phyloP scores from a whole-genome alignment of 352 stramenopile genomes.

The Globisporangium paddicum region DNA sequence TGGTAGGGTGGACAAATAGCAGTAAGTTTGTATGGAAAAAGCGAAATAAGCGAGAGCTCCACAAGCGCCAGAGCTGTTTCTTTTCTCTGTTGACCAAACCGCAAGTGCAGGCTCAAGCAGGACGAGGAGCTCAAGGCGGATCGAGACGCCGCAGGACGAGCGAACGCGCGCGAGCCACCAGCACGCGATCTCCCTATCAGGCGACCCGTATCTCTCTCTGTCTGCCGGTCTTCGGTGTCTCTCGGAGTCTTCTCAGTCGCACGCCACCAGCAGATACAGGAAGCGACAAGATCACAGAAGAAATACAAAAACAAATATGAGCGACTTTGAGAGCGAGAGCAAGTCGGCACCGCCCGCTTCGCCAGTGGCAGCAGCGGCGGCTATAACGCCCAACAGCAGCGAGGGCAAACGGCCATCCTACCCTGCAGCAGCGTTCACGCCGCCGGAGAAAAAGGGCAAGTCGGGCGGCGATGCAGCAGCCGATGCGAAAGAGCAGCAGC shows the following conservation, averaged over 20 bases:
- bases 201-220: neutral
- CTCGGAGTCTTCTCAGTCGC: too few relatives aligned
- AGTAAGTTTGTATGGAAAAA: neutral
- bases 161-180: too few relatives aligned
- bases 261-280: neutral
- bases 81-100: slow-evolving; percentile 7
- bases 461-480: slow-evolving; percentile 2
- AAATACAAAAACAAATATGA: slow-evolving; percentile 10
- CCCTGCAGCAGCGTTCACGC: slow-evolving; percentile 10
- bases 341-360: too few relatives aligned
- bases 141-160: neutral
- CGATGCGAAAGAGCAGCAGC: slow-evolving; percentile 2
- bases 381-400: neutral
- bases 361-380: neutral
- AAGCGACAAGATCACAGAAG: neutral
- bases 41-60: too few relatives aligned
- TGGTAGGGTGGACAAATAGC: neutral
- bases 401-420: slow-evolving; percentile 16
- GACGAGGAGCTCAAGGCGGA: neutral
- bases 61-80: slow-evolving; percentile 3
- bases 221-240: neutral
- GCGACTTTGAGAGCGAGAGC: slow-evolving; percentile 9
- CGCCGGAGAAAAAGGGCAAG: slow-evolving; percentile 18
- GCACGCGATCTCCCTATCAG: neutral
- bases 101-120: too few relatives aligned